Conservation (phyloP, 2,329 filamentous ascomycete genomes). For the Trichocomaceae sp. region DNA sequence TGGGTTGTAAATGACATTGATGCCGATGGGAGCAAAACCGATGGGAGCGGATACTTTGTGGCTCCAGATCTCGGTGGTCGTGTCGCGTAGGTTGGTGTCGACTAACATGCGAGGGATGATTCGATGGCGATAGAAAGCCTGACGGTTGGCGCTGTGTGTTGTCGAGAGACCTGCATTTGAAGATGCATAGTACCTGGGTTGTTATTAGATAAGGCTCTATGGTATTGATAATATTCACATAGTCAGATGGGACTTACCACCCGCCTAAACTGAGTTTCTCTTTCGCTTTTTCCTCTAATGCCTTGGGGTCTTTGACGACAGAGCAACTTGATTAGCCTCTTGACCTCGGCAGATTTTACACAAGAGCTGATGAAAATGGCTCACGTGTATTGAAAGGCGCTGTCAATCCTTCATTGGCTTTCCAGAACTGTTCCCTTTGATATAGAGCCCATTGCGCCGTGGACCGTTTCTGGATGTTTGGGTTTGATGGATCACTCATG, state of each 20-base stretch:
- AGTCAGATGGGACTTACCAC: conserved; percentile 35
- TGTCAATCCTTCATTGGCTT: conserved; percentile 44
- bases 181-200: conserved; percentile 28
- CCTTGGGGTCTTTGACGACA: conserved; percentile 41
- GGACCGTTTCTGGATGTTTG: conserved; percentile 44
- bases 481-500: conserved; percentile 44
- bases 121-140: conserved; percentile 58
- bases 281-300: conserved; percentile 54
- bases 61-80: conserved; percentile 53
- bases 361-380: not conserved
- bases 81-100: conserved; percentile 53
- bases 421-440: conserved; percentile 52
- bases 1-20: conserved; percentile 60
- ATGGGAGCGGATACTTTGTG: conserved; percentile 55
- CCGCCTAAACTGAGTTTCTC: conserved; percentile 52
- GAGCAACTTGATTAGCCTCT: not conserved
- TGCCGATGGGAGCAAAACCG: conserved; percentile 59
- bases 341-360: not conserved
- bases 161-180: conserved; percentile 32
- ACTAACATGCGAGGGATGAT: conserved; percentile 57
- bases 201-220: not conserved
- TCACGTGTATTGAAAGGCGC: conserved; percentile 49
- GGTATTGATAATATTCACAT: not conserved
- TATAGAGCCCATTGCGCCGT: conserved; percentile 52
- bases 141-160: conserved; percentile 52